phyloP scores from a whole-genome alignment of 805 yeast genomes.

The Metschnikowia matae region DNA sequence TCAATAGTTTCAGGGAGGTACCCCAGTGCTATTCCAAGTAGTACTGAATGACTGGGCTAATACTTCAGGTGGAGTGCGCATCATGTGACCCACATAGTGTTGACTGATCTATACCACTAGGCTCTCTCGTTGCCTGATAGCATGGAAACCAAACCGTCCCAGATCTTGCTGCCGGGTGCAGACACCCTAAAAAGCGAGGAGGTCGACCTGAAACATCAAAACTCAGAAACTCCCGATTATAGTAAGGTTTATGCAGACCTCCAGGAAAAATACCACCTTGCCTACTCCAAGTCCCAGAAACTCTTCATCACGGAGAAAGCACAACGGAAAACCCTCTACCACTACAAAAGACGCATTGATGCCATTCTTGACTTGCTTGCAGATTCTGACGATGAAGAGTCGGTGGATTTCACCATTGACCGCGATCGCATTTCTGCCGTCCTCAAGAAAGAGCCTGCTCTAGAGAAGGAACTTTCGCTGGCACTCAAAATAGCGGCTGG shows the following conservation, averaged over 20 bases:
- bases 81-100: background rate
- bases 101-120: background rate
- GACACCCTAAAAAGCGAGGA: background rate
- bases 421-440: conserved; percentile 22
- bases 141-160: background rate
- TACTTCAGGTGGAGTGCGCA: background rate
- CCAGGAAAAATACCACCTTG: conserved; percentile 24
- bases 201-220: background rate
- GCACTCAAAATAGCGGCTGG: conserved; percentile 13
- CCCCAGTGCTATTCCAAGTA: too few relatives aligned
- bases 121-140: background rate
- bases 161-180: background rate
- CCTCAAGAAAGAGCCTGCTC: conserved; percentile 20
- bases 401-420: conserved; percentile 5
- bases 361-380: conserved; percentile 31
- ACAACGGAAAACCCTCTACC: conserved; percentile 32
- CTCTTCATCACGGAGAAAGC: conserved; percentile 31
- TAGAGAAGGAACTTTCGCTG: conserved; percentile 17
- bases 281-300: conserved; percentile 21
- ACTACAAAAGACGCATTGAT: conserved; percentile 34
- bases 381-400: conserved; percentile 14
- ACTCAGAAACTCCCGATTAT: conserved; percentile 20
- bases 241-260: conserved; percentile 25
- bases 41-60: too few relatives aligned
- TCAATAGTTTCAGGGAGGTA: too few relatives aligned